Evolutionary conservation across 306 rosid species (phyloP), one percentile per base, ranked within the genome.

Genomic region (Abrus pulchellus): DNA sequence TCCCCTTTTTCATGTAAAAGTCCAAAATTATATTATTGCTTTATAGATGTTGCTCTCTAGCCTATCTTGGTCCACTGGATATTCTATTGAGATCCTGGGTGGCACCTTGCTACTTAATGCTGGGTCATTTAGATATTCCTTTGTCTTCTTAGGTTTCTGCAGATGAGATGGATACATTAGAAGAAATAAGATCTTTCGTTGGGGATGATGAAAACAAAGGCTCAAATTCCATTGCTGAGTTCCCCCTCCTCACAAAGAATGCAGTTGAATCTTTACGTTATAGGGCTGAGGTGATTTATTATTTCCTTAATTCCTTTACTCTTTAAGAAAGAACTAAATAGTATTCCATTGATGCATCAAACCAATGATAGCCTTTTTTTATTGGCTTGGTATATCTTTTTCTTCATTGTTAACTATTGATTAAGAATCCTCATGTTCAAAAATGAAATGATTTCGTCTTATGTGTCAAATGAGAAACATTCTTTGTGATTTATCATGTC

Each of bases 231-330:
- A 85, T 95, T 78, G 34, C 81, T 11, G 93, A 94, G 14, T 95
- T 95, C 86, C 91, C 97, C 41, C 83, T 85, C 55, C 94, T 95
- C 63, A 87, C 96, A 28, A 83, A 90, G 79, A 89, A 89, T 77
- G 94, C 96, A 3, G 94, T 95, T 75, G 99, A 93, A 83, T 90
- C 98, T 74, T 81, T 95, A 74, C 91, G 98, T 68, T 95, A 95
- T 77, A 89, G 99, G 83, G 94, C 93, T 34, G 99, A 95, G 99
- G 99, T 95, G 77, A 90, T 67, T 67, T 62, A 74, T 80, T 60
- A 4, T 43, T 82, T 80, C 79, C 73, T 41, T 63, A 63, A 63
- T 71, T 20, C 20, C 20, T 20, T 20, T 20, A 20, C 20, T 47
- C 73, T 14, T 69, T 66, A 43, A 30, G 54, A 27, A 48, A 33